Conservation (phyloP, 2,329 filamentous ascomycete species). For the Ophiostoma quercus region DNA sequence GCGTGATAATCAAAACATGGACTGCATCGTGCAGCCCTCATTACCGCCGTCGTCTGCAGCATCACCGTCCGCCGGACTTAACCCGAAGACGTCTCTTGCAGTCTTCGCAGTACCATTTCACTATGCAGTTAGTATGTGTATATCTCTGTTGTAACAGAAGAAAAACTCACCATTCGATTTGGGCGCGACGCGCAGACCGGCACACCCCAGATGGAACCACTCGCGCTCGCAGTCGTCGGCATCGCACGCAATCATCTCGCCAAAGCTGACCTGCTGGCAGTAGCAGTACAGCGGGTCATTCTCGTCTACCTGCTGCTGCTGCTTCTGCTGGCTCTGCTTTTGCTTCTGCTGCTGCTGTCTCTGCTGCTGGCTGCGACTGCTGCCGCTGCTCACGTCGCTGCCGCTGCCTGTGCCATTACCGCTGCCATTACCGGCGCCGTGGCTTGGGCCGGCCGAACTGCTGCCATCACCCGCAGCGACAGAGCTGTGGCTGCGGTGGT, state of each 20-base stretch:
- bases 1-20: not conserved
- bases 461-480: constrained; percentile 21
- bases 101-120: constrained; percentile 78
- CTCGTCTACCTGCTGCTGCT: constrained; percentile 49
- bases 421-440: constrained; percentile 18
- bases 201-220: constrained; percentile 81
- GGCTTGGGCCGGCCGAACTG: constrained; percentile 16
- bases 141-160: no score
- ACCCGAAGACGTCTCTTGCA: constrained; percentile 63
- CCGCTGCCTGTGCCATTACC: constrained; percentile 17
- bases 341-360: constrained; percentile 19
- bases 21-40: constrained; percentile 3
- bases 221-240: constrained; percentile 66
- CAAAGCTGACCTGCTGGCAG: constrained; percentile 74
- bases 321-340: constrained; percentile 29
- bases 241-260: constrained; percentile 80
- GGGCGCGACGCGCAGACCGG: constrained; percentile 73
- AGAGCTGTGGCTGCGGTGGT: constrained; percentile 19
- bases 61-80: constrained; percentile 36
- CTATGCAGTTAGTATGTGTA: constrained; percentile 38
- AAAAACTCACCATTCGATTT: constrained; percentile 60
- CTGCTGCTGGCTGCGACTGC: constrained; percentile 20
- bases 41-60: constrained; percentile 36
- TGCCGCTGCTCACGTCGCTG: constrained; percentile 21
- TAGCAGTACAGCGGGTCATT: constrained; percentile 74